Evolutionary conservation across 148 eudicot species (phyloP).

Genomic region (Chenopodium berlandieri): DNA sequence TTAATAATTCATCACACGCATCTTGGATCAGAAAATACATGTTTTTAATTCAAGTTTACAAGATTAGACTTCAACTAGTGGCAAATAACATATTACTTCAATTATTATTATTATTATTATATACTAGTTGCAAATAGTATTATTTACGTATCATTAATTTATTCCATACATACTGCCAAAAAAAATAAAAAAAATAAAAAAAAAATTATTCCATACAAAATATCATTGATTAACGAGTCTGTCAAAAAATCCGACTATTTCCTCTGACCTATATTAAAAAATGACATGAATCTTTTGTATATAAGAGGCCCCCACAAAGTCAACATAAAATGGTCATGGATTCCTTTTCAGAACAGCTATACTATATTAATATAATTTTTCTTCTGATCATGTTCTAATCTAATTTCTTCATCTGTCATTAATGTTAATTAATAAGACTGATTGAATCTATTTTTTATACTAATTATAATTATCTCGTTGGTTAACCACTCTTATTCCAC

Average conservation of each 20-base stretch:
- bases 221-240: not conserved
- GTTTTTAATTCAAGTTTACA: not conserved
- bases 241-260: conserved; percentile 1
- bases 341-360: conserved; percentile 20
- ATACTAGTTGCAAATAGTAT: too few relatives aligned
- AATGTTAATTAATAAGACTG: conserved; percentile 20
- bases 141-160: not conserved
- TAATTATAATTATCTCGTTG: conserved; percentile 15
- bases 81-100: too few relatives aligned
- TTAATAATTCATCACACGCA: conserved; percentile 19
- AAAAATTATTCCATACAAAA: not conserved
- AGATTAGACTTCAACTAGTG: not conserved
- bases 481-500: conserved; percentile 36
- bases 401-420: conserved; percentile 14
- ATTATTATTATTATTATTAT: too few relatives aligned
- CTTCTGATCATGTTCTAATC: conserved; percentile 23
- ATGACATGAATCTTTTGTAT: conserved; percentile 22
- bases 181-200: too few relatives aligned
- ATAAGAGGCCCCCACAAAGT: conserved; percentile 31
- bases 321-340: conserved; percentile 33
- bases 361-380: not conserved
- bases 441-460: conserved; percentile 6
- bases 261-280: conserved; percentile 17
- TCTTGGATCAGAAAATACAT: not conserved
- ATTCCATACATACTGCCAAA: not conserved